phyloP scores from a whole-genome alignment of 2,329 filamentous ascomycete genomes.

The Scytalidium sp. region DNA sequence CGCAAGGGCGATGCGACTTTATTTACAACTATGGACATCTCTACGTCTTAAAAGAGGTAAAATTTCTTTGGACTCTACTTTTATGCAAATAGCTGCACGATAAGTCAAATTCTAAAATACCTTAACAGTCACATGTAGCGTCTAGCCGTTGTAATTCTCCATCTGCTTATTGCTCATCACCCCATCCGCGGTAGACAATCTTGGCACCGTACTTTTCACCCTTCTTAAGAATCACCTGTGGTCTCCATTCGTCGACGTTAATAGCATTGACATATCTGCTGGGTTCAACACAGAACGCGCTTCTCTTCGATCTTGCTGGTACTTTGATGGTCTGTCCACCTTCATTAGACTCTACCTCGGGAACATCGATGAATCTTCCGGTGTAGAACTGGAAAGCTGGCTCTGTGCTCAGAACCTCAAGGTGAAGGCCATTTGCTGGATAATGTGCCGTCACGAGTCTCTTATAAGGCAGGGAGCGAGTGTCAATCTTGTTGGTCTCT shows the following conservation, averaged over 20 bases:
- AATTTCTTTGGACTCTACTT: background rate
- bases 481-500: conserved; percentile 36
- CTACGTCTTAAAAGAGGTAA: too few species aligned
- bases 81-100: background rate
- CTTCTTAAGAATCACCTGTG: conserved; percentile 77
- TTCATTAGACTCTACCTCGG: conserved; percentile 52
- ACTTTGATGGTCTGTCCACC: conserved; percentile 34
- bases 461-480: conserved; percentile 53
- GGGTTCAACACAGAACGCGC: conserved; percentile 90
- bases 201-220: conserved; percentile 79
- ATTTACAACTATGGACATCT: too few species aligned
- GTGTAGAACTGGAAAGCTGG: conserved; percentile 98
- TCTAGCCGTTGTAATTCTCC: too few species aligned
- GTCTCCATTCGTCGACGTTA: conserved; percentile 77
- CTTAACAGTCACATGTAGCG: background rate
- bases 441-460: conserved; percentile 72
- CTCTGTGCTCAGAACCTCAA: conserved; percentile 88
- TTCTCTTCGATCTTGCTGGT: conserved; percentile 63
- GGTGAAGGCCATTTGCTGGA: conserved; percentile 69
- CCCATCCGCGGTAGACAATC: conserved; percentile 85
- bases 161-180: conserved; percentile 51
- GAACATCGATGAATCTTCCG: conserved; percentile 78
- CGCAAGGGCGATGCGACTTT: too few species aligned
- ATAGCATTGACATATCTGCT: conserved; percentile 86
- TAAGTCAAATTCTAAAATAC: background rate